Evolutionary conservation across 106 monocot genomes (phyloP), one percentile per base, ranked within the genome.

Genomic region (Narthecium ossifragum): DNA sequence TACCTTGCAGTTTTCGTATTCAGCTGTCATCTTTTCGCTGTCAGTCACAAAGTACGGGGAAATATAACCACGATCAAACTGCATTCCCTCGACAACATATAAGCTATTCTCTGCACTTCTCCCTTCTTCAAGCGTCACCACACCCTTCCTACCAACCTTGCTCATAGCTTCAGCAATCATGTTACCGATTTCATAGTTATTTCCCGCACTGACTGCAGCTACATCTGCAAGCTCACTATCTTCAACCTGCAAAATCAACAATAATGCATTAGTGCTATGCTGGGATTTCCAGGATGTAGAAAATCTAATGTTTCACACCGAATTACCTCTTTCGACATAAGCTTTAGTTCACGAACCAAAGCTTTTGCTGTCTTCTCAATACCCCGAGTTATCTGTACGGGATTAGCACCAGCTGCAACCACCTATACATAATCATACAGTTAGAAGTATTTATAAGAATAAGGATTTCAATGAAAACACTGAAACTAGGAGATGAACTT

Each of bases 111-210:
- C 93, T 5, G 93, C 85, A 77, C 93, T 88, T 60, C 79, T 88
- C 21, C 93, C 93, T 68, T 93, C 93, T 74, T 93, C 88, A 38
- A 93, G 81, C n/a, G 93, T 88, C 34, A 93, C 88, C 18, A 93
- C 93, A 15, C 93, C 93, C 60, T 88, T 93, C 62, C 88, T 82
- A 6, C 88, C 88, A 0, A 93, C 93, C 60, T 93, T 93, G 39
- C 93, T 85, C 93, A 93, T 88, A 37, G 88, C 93, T 59, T 93
- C 93, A 29, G 88, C 88, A 28, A 93, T 93, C 93, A 93, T 93
- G 73, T 88, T 85, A 31, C 93, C 93, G 5, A 93, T 79, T 63
- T 93, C 88, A 67, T 85, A 69, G 50, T 82, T 82, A 74, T 93
- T 93, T 45, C 92, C 92, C 50, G 92, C 92, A 71, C 88, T 88